A percentile compares a stretch with the other conserved stretches of the same genome.
These are phyloP conservation scores for Klebsormidium nitens DNA, from an alignment of 139 green algal genomes.

Conservation along the genomic window DNA sequence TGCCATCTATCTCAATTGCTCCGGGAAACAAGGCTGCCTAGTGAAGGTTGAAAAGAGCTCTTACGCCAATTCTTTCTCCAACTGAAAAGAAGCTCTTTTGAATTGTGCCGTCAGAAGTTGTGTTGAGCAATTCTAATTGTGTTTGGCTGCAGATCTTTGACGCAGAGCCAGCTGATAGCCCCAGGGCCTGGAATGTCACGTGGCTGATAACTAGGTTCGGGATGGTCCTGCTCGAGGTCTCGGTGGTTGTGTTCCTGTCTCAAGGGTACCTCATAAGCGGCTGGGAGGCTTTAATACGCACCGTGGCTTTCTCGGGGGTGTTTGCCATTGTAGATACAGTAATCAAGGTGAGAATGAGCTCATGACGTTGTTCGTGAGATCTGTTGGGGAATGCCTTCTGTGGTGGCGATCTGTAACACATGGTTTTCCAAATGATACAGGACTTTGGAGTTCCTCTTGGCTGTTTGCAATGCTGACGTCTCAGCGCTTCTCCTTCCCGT, in stretches of 20 bases:
- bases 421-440: too few relatives aligned
- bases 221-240: constrained; percentile 42
- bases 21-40: too few relatives aligned
- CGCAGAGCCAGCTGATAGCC: background rate
- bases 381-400: background rate
- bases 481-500: background rate
- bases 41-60: too few relatives aligned
- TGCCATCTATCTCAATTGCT: too few relatives aligned
- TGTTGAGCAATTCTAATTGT: too few relatives aligned
- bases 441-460: too few relatives aligned
- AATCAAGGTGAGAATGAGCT: constrained; percentile 22
- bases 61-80: too few relatives aligned
- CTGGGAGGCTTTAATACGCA: constrained; percentile 44
- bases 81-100: too few relatives aligned
- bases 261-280: constrained; percentile 46
- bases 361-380: background rate
- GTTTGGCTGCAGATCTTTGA: too few relatives aligned
- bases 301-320: constrained; percentile 33
- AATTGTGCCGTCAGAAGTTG: too few relatives aligned
- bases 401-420: background rate
- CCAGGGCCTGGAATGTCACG: constrained; percentile 28
- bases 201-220: constrained; percentile 50
- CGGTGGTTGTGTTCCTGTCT: constrained; percentile 51
- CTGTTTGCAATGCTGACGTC: background rate
- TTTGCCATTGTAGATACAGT: constrained; percentile 38